Evolutionary conservation across 2,329 filamentous ascomycete genomes (phyloP), one percentile per base, ranked within the genome.

Genomic region (Calonectria hawksworthii): DNA sequence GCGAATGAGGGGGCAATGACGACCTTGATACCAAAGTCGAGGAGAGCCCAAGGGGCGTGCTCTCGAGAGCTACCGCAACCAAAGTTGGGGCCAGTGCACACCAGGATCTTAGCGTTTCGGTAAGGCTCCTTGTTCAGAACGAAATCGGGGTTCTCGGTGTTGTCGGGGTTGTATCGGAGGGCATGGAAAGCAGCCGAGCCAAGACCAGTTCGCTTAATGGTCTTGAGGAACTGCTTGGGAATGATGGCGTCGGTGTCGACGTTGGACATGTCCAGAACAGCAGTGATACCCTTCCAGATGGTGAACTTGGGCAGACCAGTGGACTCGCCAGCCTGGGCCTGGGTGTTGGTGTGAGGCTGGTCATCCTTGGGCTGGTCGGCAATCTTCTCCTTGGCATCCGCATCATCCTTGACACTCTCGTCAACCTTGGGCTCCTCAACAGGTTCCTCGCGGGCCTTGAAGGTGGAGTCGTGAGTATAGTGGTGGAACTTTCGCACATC

Each of bases 161-260:
- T 94, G 80, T 95, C 93, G 13, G 91, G 86, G 78, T 94, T 92
- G 87, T 92, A 98, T 70, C 97, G 93, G 86, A 95, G 93, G 77
- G 92, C 93, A 85, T 96, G 92, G 90, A 99, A 99, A 68, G 98
- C 92, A 50, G 96, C 96, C 30, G 89, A 91, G 73, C 96, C 96
- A 13, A 99, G 94, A 78, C 97, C 97, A 2, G 96, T 98, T 74
- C 97, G 95, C 91, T 99, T 99, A 87, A 99, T 99, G 51, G 97
- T 99, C 89, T 99, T 99, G 77, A 99, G 91, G 89, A 99, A 99
- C 85, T 99, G 97, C 87, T 99, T 99, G 78, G 97, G 97, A 80
- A 99, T 99, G 86, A 99, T 98, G 83, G 96, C 96, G 82, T 99
- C 97, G n/a, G 97, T 99, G 88, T 99, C 97, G 80, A 98, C 93